Evolutionary conservation across 2,329 filamentous ascomycete genomes (phyloP).

Genomic region (Ceratocystis alfenasii): DNA sequence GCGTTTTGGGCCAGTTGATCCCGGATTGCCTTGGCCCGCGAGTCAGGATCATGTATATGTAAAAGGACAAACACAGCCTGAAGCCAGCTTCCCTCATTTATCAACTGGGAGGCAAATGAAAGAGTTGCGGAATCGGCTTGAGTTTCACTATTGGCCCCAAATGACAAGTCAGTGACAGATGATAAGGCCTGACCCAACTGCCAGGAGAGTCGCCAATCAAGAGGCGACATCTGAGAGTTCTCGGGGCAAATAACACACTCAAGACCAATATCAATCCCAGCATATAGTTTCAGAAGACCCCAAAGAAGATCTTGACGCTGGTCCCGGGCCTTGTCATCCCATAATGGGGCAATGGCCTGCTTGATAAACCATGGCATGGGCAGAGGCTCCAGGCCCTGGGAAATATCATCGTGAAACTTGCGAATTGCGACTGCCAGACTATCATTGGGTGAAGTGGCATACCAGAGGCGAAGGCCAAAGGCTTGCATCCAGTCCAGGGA

Average conservation of each 20-base stretch:
- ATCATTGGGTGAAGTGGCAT: conserved; percentile 57
- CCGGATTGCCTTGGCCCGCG: conserved; percentile 56
- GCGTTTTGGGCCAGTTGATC: conserved; percentile 65
- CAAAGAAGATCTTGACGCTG: conserved; percentile 68
- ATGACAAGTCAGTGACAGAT: conserved; percentile 40
- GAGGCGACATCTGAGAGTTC: conserved; percentile 60
- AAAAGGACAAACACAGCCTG: conserved; percentile 66
- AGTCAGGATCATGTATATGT: conserved; percentile 53
- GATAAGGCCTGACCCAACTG: conserved; percentile 63
- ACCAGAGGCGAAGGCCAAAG: conserved; percentile 86
- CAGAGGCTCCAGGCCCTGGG: conserved; percentile 55
- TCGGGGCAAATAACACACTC: conserved; percentile 64
- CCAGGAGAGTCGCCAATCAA: conserved; percentile 70
- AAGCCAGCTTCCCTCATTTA: conserved; percentile 53
- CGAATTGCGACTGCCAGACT: conserved; percentile 60
- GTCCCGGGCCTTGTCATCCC: conserved; percentile 47
- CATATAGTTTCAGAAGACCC: conserved; percentile 73
- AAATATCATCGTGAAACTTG: conserved; percentile 61
- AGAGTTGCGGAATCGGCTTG: conserved; percentile 56
- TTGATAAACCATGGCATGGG: conserved; percentile 63
- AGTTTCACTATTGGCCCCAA: conserved; percentile 41
- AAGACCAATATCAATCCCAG: conserved; percentile 45
- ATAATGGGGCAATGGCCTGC: conserved; percentile 44
- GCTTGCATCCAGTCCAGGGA: conserved; percentile 85
- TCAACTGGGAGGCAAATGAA: conserved; percentile 53